These are phyloP conservation scores for Xylariales sp. DNA, from an alignment of 2,329 filamentous ascomycete species.

Conservation along the genomic window DNA sequence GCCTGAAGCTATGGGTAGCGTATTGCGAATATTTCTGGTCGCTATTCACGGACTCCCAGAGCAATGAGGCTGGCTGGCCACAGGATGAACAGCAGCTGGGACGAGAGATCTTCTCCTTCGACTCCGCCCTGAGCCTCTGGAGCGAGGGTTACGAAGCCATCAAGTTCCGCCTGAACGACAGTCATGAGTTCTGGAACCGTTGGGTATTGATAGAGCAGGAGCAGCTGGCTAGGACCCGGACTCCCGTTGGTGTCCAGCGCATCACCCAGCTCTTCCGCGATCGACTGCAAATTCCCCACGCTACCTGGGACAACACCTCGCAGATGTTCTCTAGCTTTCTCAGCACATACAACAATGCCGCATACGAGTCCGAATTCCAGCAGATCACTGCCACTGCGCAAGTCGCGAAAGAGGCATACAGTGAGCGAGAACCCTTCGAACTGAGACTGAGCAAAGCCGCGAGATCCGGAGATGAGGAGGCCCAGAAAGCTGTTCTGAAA, in stretches of 20 bases:
- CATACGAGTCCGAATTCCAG: slow-evolving; percentile 72
- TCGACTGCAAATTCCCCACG: slow-evolving; percentile 67
- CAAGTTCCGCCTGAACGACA: slow-evolving; percentile 70
- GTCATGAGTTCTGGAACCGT: slow-evolving; percentile 73
- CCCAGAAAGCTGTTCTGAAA: slow-evolving; percentile 45
- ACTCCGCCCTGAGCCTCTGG: slow-evolving; percentile 63
- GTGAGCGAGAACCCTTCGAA: slow-evolving; percentile 64
- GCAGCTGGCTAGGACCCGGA: slow-evolving; percentile 53
- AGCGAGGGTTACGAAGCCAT: slow-evolving; percentile 67
- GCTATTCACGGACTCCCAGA: slow-evolving; percentile 62
- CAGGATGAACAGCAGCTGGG: slow-evolving; percentile 66
- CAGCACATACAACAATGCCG: slow-evolving; percentile 62
- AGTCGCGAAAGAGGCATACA: slow-evolving; percentile 59
- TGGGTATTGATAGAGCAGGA: slow-evolving; percentile 70
- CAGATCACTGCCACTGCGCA: slow-evolving; percentile 59
- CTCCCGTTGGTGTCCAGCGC: slow-evolving; percentile 54
- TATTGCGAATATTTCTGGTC: slow-evolving; percentile 77
- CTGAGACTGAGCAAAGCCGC: slow-evolving; percentile 56
- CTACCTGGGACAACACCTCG: slow-evolving; percentile 70
- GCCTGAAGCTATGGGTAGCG: slow-evolving; percentile 67
- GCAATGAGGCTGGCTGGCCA: slow-evolving; percentile 49
- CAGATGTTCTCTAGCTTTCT: slow-evolving; percentile 71
- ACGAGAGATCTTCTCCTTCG: slow-evolving; percentile 66
- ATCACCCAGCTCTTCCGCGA: slow-evolving; percentile 67
- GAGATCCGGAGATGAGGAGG: slow-evolving; percentile 50